Conservation (phyloP, 768 basidiomycete species). For the Hygrophorus pudorinus region DNA sequence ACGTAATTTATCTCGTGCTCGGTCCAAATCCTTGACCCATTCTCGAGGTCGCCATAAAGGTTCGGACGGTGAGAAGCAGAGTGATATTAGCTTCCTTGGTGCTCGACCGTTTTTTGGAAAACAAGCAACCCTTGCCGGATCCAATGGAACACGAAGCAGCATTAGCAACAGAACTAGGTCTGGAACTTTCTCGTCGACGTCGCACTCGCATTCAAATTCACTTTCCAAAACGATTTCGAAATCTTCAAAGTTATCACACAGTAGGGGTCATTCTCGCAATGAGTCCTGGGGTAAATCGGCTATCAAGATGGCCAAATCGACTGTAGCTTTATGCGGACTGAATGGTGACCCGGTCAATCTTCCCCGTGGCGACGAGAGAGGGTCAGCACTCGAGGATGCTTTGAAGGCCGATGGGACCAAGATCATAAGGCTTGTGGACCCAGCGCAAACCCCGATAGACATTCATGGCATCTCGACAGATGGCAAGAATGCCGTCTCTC, state of each 20-base stretch:
- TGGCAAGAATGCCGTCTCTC: slow-evolving; percentile 10
- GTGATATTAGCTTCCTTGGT: slow-evolving; percentile 47
- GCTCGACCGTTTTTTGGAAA: slow-evolving; percentile 58
- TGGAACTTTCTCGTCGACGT: slow-evolving; percentile 4
- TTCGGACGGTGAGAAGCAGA: slow-evolving; percentile 14
- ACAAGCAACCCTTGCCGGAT: slow-evolving; percentile 33
- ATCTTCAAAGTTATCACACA: slow-evolving; percentile 17
- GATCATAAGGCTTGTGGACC: slow-evolving; percentile 33
- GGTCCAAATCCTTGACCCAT: slow-evolving; percentile 45
- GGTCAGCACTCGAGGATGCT: slow-evolving; percentile 27
- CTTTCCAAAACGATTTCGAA: slow-evolving; percentile 26
- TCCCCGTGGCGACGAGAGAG: slow-evolving; percentile 12
- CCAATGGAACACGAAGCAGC: slow-evolving; percentile 7
- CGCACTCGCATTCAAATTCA: slow-evolving; percentile 30
- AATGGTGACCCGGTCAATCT: slow-evolving; percentile 12
- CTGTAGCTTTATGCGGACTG: slow-evolving; percentile 19
- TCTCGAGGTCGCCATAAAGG: slow-evolving; percentile 9
- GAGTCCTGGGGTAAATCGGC: slow-evolving; percentile 36
- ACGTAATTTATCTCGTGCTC: slow-evolving; percentile 51
- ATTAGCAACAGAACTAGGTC: not conserved
- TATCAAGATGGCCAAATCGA: slow-evolving; percentile 28
- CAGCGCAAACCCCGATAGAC: slow-evolving; percentile 20
- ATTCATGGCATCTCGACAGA: not conserved
- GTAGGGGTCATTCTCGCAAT: slow-evolving; percentile 29
- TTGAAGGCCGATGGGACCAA: slow-evolving; percentile 29